phyloP scores from a whole-genome alignment of 139 green algal genomes.

The Haematococcus sp. region DNA sequence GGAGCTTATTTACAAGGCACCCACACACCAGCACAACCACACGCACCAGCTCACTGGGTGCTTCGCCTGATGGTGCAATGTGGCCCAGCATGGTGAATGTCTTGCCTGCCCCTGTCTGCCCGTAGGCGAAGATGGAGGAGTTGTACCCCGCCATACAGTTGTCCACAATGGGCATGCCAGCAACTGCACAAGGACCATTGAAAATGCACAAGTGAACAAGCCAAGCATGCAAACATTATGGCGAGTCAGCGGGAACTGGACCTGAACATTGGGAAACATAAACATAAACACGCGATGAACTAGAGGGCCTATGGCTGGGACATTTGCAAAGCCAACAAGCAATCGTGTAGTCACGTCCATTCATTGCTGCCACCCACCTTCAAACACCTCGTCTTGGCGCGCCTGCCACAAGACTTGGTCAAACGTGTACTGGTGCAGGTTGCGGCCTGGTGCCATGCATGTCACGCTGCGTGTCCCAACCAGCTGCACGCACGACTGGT shows the following conservation, averaged over 20 bases:
- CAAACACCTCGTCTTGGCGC: constrained; percentile 61
- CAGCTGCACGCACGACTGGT: constrained; percentile 30
- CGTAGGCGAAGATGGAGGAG: constrained; percentile 77
- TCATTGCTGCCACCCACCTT: constrained; percentile 26
- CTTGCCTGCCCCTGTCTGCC: constrained; percentile 75
- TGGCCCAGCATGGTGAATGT: constrained; percentile 75
- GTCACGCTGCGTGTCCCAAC: constrained; percentile 18
- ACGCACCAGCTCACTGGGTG: background rate
- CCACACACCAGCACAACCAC: background rate
- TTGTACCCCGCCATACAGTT: constrained; percentile 79
- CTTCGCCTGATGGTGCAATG: background rate
- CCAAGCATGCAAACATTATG: background rate
- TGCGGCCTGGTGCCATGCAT: constrained; percentile 14
- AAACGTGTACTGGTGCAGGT: constrained; percentile 44
- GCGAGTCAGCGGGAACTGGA: background rate
- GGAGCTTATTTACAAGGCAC: too few species aligned
- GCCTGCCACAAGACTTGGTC: constrained; percentile 50
- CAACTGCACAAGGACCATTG: constrained; percentile 39
- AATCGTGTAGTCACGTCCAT: background rate
- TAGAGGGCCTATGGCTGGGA: background rate
- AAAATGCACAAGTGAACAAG: background rate
- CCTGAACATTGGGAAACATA: background rate
- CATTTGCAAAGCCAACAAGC: background rate
- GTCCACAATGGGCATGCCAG: constrained; percentile 62
- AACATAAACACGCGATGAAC: background rate